Conservation (phyloP, 2,329 filamentous ascomycete genomes). For the Talaromyces albobiverticillius region DNA sequence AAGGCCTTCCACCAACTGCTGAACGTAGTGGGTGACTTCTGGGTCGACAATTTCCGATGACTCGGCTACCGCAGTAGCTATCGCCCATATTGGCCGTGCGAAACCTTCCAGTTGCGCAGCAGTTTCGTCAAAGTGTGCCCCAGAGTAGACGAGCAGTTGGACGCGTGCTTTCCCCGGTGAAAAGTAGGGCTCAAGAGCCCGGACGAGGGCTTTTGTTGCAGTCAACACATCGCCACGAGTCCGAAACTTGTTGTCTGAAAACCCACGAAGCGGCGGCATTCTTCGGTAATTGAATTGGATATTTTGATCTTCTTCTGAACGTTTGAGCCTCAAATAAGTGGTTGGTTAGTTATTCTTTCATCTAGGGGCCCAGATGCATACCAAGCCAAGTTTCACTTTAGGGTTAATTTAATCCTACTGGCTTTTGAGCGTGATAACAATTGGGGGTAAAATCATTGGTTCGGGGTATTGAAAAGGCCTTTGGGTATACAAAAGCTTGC, state of each 20-base stretch:
- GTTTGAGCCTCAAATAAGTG: neutral
- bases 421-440: too few relatives aligned
- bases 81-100: constrained; percentile 2
- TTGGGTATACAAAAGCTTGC: too few relatives aligned
- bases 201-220: too few relatives aligned
- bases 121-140: constrained; percentile 6
- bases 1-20: neutral
- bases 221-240: too few relatives aligned
- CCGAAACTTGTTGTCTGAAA: too few relatives aligned
- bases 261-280: too few relatives aligned
- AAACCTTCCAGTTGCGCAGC: constrained; percentile 7
- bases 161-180: constrained; percentile 8
- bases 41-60: too few relatives aligned
- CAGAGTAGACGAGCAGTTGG: neutral
- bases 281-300: neutral
- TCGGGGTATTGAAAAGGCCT: too few relatives aligned
- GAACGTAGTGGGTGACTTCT: neutral
- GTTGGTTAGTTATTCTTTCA: neutral
- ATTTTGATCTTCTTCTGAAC: neutral
- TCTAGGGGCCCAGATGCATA: too few relatives aligned
- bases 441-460: too few relatives aligned
- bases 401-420: too few relatives aligned
- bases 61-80: neutral
- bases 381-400: neutral
- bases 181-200: constrained; percentile 4